A percentile compares a stretch with the other conserved stretches of the same genome.
phyloP scores from a whole-genome alignment of 1,284 basidiomycete species.

The Schizophyllum amplum region DNA sequence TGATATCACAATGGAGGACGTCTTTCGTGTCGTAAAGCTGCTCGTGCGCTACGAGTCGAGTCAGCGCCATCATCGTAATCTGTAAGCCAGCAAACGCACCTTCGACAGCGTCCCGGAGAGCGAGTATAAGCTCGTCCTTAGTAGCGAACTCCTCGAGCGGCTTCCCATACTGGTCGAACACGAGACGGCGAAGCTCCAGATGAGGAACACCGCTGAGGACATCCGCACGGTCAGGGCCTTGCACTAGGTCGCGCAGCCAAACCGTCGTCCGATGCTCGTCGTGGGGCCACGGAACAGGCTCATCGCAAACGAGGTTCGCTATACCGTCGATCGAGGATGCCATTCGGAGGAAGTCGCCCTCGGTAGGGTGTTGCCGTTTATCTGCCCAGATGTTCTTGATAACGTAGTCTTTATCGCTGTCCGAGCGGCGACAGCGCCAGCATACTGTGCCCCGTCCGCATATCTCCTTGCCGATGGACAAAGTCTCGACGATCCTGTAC shows the following conservation, averaged over 20 bases:
- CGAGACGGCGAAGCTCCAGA: conserved; percentile 5
- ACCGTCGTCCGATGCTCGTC: no score
- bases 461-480: conserved; percentile 2
- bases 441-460: conserved; percentile 8
- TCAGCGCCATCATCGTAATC: neutral
- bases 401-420: conserved; percentile 6
- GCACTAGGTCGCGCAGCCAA: no score
- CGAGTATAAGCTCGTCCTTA: conserved; percentile 6
- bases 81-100: conserved; percentile 1
- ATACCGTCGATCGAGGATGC: no score
- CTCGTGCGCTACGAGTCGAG: conserved; percentile 4
- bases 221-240: no score
- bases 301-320: no score
- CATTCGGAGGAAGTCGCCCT: no score
- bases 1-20: conserved; percentile 8
- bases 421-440: conserved; percentile 5
- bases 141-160: neutral
- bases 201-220: no score
- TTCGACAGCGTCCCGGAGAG: conserved; percentile 6
- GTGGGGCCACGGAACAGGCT: no score
- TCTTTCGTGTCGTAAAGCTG: neutral
- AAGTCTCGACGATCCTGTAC: neutral
- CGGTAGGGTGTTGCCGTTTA: neutral
- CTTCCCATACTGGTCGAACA: conserved; percentile 2
- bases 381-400: conserved; percentile 11